Conservation (phyloP, 2,329 filamentous ascomycete species). For the Ceratocystis eucalypticola region DNA sequence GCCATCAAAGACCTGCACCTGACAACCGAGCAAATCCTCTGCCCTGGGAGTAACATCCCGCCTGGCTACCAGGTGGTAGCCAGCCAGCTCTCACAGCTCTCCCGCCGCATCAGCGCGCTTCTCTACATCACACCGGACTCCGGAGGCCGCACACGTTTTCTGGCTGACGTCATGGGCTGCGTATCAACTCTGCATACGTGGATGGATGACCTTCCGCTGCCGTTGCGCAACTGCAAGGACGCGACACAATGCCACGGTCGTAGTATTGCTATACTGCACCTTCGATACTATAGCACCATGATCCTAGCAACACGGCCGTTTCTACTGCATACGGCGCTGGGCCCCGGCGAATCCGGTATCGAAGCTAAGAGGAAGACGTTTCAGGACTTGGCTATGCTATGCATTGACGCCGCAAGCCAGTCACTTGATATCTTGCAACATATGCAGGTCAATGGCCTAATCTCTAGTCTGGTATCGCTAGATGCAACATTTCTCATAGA, state of each 20-base stretch:
- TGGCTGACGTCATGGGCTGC: slow-evolving; percentile 20
- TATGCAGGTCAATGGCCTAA: slow-evolving; percentile 21
- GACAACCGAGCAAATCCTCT: slow-evolving; percentile 22
- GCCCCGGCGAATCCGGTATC: slow-evolving; percentile 10
- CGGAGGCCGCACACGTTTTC: slow-evolving; percentile 13
- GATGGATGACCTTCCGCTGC: slow-evolving; percentile 22
- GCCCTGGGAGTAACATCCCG: slow-evolving; percentile 24
- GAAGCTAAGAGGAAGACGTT: slow-evolving; percentile 21
- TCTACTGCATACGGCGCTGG: slow-evolving; percentile 22
- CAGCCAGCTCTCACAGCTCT: slow-evolving; percentile 22
- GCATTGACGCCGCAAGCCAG: slow-evolving; percentile 22
- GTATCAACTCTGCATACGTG: slow-evolving; percentile 21
- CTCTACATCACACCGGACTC: slow-evolving; percentile 2
- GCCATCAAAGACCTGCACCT: slow-evolving; percentile 7
- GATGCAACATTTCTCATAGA: slow-evolving; percentile 23
- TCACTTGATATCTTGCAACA: slow-evolving; percentile 20
- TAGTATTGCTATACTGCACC: slow-evolving; percentile 22
- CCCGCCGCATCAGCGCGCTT: slow-evolving; percentile 20
- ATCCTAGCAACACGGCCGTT: slow-evolving; percentile 21
- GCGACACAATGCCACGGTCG: slow-evolving; percentile 22
- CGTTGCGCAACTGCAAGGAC: slow-evolving; percentile 21
- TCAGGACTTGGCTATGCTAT: slow-evolving; percentile 21
- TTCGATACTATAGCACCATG: slow-evolving; percentile 18
- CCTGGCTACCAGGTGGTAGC: slow-evolving; percentile 23
- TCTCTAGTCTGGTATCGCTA: slow-evolving; percentile 22